Conservation (phyloP, 345 rosid species). For the Nephelium lappaceum region DNA sequence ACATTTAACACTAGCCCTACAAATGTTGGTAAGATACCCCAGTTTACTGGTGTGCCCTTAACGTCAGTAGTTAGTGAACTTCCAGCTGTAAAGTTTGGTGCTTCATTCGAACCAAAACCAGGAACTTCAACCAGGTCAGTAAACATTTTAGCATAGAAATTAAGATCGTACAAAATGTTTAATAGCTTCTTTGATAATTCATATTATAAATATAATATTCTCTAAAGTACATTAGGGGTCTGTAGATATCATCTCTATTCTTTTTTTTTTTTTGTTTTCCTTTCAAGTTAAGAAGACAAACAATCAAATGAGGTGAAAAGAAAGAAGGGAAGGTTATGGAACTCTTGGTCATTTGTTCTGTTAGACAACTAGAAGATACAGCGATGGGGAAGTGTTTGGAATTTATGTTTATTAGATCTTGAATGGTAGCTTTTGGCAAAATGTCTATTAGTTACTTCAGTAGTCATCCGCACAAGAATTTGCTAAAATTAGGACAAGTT, state of each 20-base stretch:
- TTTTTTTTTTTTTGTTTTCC: background rate
- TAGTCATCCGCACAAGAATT: background rate
- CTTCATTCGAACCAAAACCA: conserved; percentile 29
- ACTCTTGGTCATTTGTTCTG: background rate
- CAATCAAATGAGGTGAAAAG: background rate
- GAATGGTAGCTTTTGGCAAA: background rate
- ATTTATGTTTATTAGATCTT: background rate
- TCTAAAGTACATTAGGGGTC: background rate
- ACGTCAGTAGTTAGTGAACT: conserved; percentile 30
- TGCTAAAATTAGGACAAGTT: background rate
- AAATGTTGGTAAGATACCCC: conserved; percentile 31
- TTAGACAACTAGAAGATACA: background rate
- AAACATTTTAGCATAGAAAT: background rate
- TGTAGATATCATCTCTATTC: background rate
- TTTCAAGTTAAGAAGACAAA: background rate
- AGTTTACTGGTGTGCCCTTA: conserved; percentile 9
- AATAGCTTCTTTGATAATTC: background rate
- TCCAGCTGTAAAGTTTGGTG: conserved; percentile 25
- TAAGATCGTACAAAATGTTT: background rate
- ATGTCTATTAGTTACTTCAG: background rate
- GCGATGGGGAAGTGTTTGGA: background rate
- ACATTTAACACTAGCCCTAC: conserved; percentile 22
- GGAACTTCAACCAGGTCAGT: conserved; percentile 52
- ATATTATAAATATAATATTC: background rate
- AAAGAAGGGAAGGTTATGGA: background rate